Base-by-base conservation (phyloP, 2,329 filamentous ascomycete species). In the Seiridium cupressi region DNA sequence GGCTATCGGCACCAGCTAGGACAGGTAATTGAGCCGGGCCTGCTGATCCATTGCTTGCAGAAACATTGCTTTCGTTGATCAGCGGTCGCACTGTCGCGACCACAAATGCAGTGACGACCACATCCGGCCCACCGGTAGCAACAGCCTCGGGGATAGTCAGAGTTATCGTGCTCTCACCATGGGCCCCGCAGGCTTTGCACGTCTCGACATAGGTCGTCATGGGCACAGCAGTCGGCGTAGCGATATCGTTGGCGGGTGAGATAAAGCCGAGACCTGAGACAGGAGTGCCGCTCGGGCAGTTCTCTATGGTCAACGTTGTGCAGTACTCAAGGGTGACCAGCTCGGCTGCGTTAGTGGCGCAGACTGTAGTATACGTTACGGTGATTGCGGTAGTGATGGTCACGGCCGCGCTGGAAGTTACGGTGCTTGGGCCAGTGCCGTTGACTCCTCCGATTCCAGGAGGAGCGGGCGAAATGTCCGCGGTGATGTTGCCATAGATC, bases 401-500 rank as follows among this genome's bases (percentile, higher is more conserved):
- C 9, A 54, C 31, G n/a, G 40, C 18, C 6, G 47, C 51, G 40
- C 13, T 40, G n/a, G 40, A 42, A n/a, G 38, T 46, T 9, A 60
- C 36, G 13, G 44, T 44, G 3, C 18, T 46, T 4, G 48, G 7
- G 5, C 10, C 46, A n/a, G 46, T 46, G 11, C 9, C 11, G 64
- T 70, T 71, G 70, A 70, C 26, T 66, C 70, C 65, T 18, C 69
- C 68, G 62, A 69, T 68, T 1, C 65, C 67, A 1, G 77, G 78
- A 1, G 79, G 77, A 1, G 65, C 69, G 36, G 65, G 73, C 36
- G 63, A 62, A 3, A 61, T 61, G 36, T 74, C 70, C 38, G 67
- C 65, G 32, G 63, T 61, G 10, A 77, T 62, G 58, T 73, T 69
- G 49, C 71, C 78, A 69, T 82, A 83, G 10, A 82, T 68, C 2